phyloP scores from a whole-genome alignment of 805 yeast species.

The Kazachstania africana region DNA sequence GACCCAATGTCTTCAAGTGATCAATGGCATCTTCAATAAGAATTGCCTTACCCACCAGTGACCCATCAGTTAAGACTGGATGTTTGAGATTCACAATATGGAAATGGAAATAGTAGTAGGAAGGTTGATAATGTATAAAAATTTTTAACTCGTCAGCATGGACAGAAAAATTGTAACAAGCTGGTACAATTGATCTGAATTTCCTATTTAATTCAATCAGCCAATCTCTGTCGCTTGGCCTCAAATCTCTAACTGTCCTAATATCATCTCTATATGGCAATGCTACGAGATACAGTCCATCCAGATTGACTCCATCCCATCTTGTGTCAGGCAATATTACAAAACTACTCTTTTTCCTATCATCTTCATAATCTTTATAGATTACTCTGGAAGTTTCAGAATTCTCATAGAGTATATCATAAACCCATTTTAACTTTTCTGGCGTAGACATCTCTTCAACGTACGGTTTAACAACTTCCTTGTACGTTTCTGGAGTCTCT shows the following conservation, averaged over 20 bases:
- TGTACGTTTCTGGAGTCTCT: constrained; percentile 76
- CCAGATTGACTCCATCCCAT: constrained; percentile 74
- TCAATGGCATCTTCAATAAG: constrained; percentile 75
- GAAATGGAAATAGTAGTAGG: constrained; percentile 90
- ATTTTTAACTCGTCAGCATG: constrained; percentile 50
- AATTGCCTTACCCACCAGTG: constrained; percentile 70
- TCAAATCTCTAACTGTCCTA: constrained; percentile 65
- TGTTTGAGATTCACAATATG: constrained; percentile 73
- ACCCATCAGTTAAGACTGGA: constrained; percentile 56
- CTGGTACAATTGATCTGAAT: constrained; percentile 37
- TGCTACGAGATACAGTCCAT: constrained; percentile 64
- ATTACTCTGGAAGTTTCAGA: constrained; percentile 79
- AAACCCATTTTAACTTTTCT: constrained; percentile 78
- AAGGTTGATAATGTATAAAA: constrained; percentile 89
- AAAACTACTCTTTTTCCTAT: constrained; percentile 43
- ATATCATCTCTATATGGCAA: constrained; percentile 62
- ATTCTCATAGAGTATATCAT: constrained; percentile 68
- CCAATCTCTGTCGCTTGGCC: constrained; percentile 43
- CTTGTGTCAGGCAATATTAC: constrained; percentile 89
- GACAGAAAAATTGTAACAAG: constrained; percentile 33
- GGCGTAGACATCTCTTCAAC: constrained; percentile 59
- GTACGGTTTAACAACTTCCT: constrained; percentile 56
- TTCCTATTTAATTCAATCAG: constrained; percentile 35
- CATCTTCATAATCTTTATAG: constrained; percentile 40
- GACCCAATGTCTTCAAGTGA: constrained; percentile 41